Evolutionary conservation across 257 asterid genomes (phyloP), one percentile per base, ranked within the genome.

Genomic region (Paulownia fortunei): DNA sequence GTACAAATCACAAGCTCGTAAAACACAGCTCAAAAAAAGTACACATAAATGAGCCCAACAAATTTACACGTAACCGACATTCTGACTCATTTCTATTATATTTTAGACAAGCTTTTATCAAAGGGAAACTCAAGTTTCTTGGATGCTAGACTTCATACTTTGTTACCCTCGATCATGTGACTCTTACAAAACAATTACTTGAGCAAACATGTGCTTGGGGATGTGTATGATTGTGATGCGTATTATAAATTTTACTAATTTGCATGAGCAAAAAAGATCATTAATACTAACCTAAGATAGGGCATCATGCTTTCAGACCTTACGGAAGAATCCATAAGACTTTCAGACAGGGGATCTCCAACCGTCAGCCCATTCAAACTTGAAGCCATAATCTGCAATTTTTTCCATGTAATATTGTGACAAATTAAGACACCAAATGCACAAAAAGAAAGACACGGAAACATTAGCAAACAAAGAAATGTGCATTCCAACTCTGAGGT

Each of bases 331-430:
- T 92, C 94, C 92, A 87, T 86, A n/a, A 87, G 84, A 86, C 83
- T 89, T 76, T 89, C 92, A 0, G 92, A 82, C 30, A 93, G 62
- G 34, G 88, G 71, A 76, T 96, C 98, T 69, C 92, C 98, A 59
- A 96, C 97, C 8, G 97, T 89, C 73, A 96, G 82, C 73, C 99
- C 97, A 69, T 96, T 96, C 90, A 96, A 87, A 82, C 99, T 96
- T 64, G 98, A 93, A 16, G 99, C 98, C 99, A 93, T 93, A 63
- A 96, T 90, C 98, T 96, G 95, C 88, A 89, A 21, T 68, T 63
- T 59, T 41, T 26, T 41, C 47, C 15, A 59, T 59, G 46, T 59
- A 26, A 70, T 55, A 64, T n/a, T 36, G 41, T 62, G 66, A n/a
- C 30, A 37, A 74, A 27, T 19, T 44, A 58, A 7, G 42, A 59